phyloP scores from a whole-genome alignment of 208 protist genomes.

The Wallacemonas sp. region DNA sequence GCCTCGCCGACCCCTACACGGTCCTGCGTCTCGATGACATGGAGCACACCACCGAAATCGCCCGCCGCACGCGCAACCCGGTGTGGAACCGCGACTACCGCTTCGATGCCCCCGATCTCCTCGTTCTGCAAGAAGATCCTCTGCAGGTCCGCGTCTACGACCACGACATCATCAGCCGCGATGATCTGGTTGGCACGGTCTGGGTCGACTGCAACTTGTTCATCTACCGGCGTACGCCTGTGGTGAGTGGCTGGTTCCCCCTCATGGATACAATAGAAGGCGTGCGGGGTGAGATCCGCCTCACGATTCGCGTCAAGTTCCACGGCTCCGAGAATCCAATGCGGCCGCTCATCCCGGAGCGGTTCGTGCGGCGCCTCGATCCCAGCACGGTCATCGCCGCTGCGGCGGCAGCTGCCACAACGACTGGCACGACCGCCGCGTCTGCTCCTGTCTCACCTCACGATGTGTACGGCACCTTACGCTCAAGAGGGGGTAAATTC shows the following conservation, averaged over 20 bases:
- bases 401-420: no score
- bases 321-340: conserved; percentile 87
- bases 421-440: no score
- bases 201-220: conserved; percentile 93
- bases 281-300: conserved; percentile 81
- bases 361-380: conserved; percentile 47
- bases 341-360: conserved; percentile 66
- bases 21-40: conserved; percentile 73
- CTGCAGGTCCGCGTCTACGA: conserved; percentile 95
- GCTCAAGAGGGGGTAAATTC: no score
- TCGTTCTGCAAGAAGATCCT: conserved; percentile 93
- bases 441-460: no score
- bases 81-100: conserved; percentile 83
- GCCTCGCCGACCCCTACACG: conserved; percentile 91
- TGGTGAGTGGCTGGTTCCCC: conserved; percentile 91
- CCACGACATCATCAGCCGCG: conserved; percentile 94
- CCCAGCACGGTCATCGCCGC: background rate
- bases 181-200: conserved; percentile 95
- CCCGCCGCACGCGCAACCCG: conserved; percentile 72
- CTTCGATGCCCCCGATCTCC: conserved; percentile 84
- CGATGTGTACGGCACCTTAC: no score
- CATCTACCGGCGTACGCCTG: conserved; percentile 53
- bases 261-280: conserved; percentile 83
- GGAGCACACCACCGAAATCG: conserved; percentile 81
- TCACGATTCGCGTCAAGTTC: conserved; percentile 92